phyloP scores from a whole-genome alignment of 2,329 filamentous ascomycete species.

The Claviceps quebecensis region DNA sequence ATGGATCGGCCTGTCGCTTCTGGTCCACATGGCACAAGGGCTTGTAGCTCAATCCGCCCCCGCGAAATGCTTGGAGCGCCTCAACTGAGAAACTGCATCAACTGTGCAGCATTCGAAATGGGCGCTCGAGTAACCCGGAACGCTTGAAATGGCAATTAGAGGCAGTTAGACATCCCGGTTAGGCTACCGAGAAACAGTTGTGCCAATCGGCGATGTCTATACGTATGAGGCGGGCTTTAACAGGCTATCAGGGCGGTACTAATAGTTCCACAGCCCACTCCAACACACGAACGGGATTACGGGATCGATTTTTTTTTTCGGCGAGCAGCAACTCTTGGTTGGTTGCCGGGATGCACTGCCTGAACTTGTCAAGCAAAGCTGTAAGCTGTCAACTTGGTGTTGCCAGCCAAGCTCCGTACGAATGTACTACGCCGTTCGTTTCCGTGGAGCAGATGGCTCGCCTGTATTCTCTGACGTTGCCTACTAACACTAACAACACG shows the following conservation, averaged over 20 bases:
- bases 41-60: not conserved
- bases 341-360: not conserved
- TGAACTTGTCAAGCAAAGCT: not conserved
- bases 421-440: too few species aligned
- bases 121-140: slow-evolving; percentile 2
- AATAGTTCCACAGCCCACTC: not conserved
- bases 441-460: too few species aligned
- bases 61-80: slow-evolving; percentile 1
- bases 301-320: not conserved
- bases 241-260: not conserved
- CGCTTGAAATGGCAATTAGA: slow-evolving; percentile 1
- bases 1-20: not conserved
- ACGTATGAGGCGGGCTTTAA: not conserved
- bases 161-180: slow-evolving; percentile 1
- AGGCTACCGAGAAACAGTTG: slow-evolving; percentile 5
- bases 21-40: not conserved
- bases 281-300: not conserved
- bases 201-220: slow-evolving; percentile 1
- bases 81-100: slow-evolving; percentile 4
- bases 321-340: not conserved
- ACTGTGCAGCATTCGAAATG: slow-evolving; percentile 3
- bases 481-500: not conserved
- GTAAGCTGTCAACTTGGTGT: too few species aligned
- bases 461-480: not conserved
- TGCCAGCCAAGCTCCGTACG: too few species aligned